Conservation (phyloP, 23 red algal species). For the Gracilaria gracilis region DNA sequence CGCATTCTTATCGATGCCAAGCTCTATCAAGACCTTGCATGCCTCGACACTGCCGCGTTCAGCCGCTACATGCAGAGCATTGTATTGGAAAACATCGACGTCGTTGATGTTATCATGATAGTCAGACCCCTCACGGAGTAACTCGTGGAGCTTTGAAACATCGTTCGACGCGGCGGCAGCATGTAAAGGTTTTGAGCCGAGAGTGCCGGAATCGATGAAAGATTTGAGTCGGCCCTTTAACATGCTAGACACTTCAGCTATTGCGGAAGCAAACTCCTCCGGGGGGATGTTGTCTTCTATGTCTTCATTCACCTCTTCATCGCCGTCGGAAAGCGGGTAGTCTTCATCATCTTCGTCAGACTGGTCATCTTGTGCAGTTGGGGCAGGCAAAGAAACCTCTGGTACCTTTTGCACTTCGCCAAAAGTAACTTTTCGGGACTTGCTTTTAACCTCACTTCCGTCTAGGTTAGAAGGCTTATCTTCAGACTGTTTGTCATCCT, state of each 20-base stretch:
- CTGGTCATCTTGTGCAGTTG: conserved; percentile 3
- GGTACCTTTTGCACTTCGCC: neutral
- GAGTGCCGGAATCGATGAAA: conserved; percentile 25
- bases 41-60: conserved; percentile 55
- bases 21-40: conserved; percentile 40
- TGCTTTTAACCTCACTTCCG: neutral
- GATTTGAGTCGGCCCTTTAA: conserved; percentile 52
- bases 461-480: neutral
- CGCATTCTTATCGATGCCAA: conserved; percentile 21
- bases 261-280: conserved; percentile 15
- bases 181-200: conserved; percentile 67
- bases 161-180: conserved; percentile 57
- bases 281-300: conserved; percentile 1
- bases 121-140: conserved; percentile 23
- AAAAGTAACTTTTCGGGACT: conserved; percentile 19
- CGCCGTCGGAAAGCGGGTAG: conserved; percentile 16
- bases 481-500: neutral
- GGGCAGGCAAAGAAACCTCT: neutral
- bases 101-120: conserved; percentile 65
- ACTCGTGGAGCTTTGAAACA: conserved; percentile 28
- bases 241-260: conserved; percentile 11
- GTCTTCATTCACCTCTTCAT: conserved; percentile 44
- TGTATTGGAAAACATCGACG: conserved; percentile 70
- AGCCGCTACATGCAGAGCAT: conserved; percentile 71
- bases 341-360: conserved; percentile 64